phyloP scores from a whole-genome alignment of 768 basidiomycete genomes.

The Pleurotus cornucopiae region DNA sequence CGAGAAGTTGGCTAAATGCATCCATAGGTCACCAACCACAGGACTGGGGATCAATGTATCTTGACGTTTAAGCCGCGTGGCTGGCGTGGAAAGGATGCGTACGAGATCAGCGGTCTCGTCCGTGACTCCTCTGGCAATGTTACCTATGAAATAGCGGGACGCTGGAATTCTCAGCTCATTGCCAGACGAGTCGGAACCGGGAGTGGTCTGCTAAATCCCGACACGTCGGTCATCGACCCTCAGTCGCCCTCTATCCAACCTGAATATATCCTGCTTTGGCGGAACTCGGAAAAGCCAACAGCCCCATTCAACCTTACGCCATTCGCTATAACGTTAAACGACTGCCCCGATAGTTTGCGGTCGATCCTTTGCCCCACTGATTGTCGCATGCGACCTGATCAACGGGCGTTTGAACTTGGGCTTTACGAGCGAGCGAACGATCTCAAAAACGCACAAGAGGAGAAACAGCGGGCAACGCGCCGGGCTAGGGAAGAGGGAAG shows the following conservation, averaged over 20 bases:
- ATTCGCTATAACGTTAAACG: constrained; percentile 89
- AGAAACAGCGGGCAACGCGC: constrained; percentile 72
- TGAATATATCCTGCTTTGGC: constrained; percentile 86
- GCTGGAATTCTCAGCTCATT: constrained; percentile 94
- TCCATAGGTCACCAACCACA: constrained; percentile 76
- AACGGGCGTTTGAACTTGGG: constrained; percentile 90
- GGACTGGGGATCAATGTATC: constrained; percentile 81
- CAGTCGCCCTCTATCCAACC: constrained; percentile 40
- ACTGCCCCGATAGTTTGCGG: constrained; percentile 68
- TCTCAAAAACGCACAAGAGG: constrained; percentile 78
- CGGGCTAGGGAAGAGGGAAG: constrained; percentile 72
- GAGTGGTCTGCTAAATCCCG: constrained; percentile 63
- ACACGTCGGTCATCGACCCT: constrained; percentile 51
- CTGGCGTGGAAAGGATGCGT: constrained; percentile 90
- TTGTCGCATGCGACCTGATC: constrained; percentile 88
- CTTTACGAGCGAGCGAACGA: constrained; percentile 80
- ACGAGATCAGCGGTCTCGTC: constrained; percentile 87
- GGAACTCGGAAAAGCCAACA: constrained; percentile 79
- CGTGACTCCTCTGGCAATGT: constrained; percentile 58
- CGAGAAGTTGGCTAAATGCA: constrained; percentile 9
- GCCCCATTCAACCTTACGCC: constrained; percentile 95
- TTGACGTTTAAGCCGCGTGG: constrained; percentile 95
- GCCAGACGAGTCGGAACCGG: constrained; percentile 69
- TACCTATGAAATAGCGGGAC: constrained; percentile 86
- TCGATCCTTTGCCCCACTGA: constrained; percentile 85